Evolutionary conservation across 176 grass and related monocot species (phyloP).

Genomic region (Triticum urartu): DNA sequence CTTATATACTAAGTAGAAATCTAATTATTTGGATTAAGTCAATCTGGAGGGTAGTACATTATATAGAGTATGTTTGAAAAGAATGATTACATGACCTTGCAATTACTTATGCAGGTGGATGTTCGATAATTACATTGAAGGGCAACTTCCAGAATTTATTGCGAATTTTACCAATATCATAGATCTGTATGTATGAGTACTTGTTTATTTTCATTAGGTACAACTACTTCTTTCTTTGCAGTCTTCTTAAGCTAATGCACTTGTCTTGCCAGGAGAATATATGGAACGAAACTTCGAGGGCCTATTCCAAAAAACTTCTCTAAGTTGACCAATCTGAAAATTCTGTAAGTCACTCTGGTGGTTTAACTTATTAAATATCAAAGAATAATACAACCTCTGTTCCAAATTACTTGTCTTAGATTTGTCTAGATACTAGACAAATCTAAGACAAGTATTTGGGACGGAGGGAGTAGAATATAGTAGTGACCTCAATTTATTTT

Average conservation of each 20-base stretch:
- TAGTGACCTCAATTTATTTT: too few species aligned
- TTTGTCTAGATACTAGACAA: too few species aligned
- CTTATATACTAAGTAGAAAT: background rate
- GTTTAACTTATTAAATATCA: background rate
- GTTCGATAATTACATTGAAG: slow-evolving; percentile 58
- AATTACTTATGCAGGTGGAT: slow-evolving; percentile 49
- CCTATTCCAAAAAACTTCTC: slow-evolving; percentile 48
- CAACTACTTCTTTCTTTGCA: background rate
- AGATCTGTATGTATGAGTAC: slow-evolving; percentile 41
- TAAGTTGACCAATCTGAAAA: slow-evolving; percentile 40
- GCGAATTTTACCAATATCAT: slow-evolving; percentile 41
- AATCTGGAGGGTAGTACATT: background rate
- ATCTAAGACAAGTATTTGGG: too few species aligned
- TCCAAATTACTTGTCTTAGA: too few species aligned
- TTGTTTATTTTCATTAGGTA: slow-evolving; percentile 19
- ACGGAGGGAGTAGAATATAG: too few species aligned
- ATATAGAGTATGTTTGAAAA: background rate
- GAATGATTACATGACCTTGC: background rate
- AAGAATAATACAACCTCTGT: too few species aligned
- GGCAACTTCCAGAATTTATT: slow-evolving; percentile 42
- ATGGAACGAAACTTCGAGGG: slow-evolving; percentile 52
- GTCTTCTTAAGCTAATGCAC: background rate
- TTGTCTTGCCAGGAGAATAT: slow-evolving; percentile 52
- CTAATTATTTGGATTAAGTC: too few species aligned
- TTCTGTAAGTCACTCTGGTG: slow-evolving; percentile 46